Conservation (phyloP, 73 alveolate genomes). For the Tetrahymena borealis region DNA sequence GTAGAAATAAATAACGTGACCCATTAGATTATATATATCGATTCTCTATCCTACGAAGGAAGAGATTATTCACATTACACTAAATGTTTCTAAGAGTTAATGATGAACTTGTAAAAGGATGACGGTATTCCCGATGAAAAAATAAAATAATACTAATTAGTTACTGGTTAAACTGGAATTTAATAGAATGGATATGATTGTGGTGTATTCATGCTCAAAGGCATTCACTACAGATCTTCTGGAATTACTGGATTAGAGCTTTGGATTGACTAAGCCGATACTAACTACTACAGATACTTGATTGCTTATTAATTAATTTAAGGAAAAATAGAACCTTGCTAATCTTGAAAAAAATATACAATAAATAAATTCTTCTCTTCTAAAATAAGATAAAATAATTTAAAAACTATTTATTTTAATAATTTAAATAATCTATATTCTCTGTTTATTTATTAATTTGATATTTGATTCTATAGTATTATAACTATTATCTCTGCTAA, state of each 20-base stretch:
- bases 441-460: too few relatives aligned
- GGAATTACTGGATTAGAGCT: not conserved
- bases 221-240: not conserved
- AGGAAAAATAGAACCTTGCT: not conserved
- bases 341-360: not conserved
- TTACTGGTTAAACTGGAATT: not conserved
- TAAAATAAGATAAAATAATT: too few relatives aligned
- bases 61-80: not conserved
- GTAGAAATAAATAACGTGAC: not conserved
- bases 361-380: not conserved
- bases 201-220: not conserved
- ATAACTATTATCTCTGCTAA: too few relatives aligned
- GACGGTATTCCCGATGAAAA: not conserved
- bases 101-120: not conserved
- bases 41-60: not conserved
- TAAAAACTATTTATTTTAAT: too few relatives aligned
- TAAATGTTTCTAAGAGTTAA: not conserved
- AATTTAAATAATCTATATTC: too few relatives aligned
- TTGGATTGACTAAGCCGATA: not conserved
- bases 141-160: not conserved
- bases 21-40: not conserved
- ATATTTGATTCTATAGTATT: too few relatives aligned
- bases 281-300: not conserved
- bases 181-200: not conserved
- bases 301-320: not conserved